Percentiles rank a stretch among this genome's conserved stretches.
These are phyloP conservation scores for Ilex asprella DNA, from an alignment of 257 asterid species.

Conservation along the genomic window DNA sequence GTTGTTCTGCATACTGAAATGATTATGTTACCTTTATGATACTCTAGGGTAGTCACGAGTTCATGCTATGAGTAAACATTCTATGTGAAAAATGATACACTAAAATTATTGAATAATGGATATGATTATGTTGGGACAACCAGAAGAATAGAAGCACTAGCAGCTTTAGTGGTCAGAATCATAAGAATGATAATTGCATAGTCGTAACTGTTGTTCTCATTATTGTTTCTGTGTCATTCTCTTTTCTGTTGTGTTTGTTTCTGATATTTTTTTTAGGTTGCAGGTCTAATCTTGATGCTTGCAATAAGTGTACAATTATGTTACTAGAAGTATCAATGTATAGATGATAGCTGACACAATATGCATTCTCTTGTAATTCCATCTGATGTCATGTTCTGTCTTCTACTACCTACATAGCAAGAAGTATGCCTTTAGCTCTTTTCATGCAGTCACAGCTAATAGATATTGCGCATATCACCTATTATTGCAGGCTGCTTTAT, in stretches of 20 bases:
- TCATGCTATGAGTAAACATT: background rate
- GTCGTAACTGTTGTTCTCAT: too few relatives aligned
- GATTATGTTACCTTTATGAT: background rate
- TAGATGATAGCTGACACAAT: too few relatives aligned
- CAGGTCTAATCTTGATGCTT: too few relatives aligned
- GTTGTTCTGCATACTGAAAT: background rate
- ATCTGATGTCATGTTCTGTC: background rate
- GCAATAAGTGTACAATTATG: too few relatives aligned
- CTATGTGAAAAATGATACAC: background rate
- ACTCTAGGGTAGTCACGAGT: background rate
- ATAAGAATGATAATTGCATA: too few relatives aligned
- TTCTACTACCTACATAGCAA: background rate
- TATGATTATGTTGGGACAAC: background rate
- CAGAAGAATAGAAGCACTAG: background rate
- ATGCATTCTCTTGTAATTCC: background rate
- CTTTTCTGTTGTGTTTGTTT: too few relatives aligned
- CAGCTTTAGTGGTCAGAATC: background rate
- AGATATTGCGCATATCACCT: conserved; percentile 2
- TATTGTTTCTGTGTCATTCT: too few relatives aligned
- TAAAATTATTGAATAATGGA: too few relatives aligned
- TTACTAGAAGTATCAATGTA: background rate
- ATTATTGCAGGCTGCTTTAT: conserved; percentile 64
- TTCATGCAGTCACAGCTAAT: background rate
- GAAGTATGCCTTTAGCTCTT: background rate
- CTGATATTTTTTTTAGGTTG: too few relatives aligned